A percentile compares a stretch with the other conserved stretches of the same genome.
Conservation (phyloP, 202 grass and related monocot species). For the Setaria italica region DNA sequence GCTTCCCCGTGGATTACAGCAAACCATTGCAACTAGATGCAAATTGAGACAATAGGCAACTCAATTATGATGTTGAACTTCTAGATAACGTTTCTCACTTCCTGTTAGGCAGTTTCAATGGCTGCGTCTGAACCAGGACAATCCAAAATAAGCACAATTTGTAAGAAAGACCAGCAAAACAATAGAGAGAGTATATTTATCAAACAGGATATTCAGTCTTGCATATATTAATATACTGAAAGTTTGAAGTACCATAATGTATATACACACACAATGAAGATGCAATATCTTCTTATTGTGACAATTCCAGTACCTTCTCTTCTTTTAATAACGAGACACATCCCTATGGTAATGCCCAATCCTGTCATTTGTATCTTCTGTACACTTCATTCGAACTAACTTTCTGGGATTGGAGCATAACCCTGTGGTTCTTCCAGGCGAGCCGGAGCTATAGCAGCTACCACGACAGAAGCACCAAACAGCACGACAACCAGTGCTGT, state of each 20-base stretch:
- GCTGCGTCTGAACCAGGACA: conserved; percentile 5
- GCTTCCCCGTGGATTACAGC: background rate
- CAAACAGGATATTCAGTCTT: background rate
- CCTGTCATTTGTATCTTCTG: background rate
- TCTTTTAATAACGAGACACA: background rate
- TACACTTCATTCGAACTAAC: conserved; percentile 35
- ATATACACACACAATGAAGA: conserved; percentile 35
- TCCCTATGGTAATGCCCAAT: conserved; percentile 6
- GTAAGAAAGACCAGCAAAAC: conserved; percentile 3
- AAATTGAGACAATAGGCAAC: background rate
- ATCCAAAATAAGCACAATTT: background rate
- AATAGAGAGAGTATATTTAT: background rate
- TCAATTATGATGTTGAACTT: background rate
- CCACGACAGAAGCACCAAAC: conserved; percentile 67
- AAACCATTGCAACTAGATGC: background rate
- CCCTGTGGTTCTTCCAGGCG: conserved; percentile 60
- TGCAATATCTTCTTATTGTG: conserved; percentile 34
- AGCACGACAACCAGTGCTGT: conserved; percentile 73
- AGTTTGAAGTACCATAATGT: conserved; percentile 37
- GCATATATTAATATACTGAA: conserved; percentile 8
- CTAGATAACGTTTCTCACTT: background rate
- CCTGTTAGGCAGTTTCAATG: background rate
- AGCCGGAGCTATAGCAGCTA: conserved; percentile 61
- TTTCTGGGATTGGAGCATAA: conserved; percentile 66
- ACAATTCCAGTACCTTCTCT: background rate